Percentiles rank a stretch among this genome's conserved stretches.
Conservation (phyloP, 1,139 yeast genomes). For the Yamadazyma mexicana region DNA sequence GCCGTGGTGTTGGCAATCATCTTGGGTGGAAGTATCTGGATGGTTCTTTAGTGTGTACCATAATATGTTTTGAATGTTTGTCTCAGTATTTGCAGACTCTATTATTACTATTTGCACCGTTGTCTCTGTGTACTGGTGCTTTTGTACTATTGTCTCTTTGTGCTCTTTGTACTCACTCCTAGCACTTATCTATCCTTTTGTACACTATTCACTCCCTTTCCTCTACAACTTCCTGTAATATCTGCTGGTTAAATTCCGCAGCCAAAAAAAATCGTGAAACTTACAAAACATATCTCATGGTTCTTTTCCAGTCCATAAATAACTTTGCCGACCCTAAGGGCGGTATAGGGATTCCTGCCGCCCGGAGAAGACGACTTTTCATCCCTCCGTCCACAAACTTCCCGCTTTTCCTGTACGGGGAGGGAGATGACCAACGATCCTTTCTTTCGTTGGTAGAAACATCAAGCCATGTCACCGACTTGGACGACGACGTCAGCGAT, state of each 20-base stretch:
- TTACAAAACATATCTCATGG: constrained; percentile 26
- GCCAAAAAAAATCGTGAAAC: background rate
- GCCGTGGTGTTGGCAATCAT: constrained; percentile 40
- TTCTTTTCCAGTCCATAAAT: constrained; percentile 41
- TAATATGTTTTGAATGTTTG: background rate
- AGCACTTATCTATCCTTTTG: background rate
- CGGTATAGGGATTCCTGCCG: constrained; percentile 35
- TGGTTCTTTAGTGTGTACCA: constrained; percentile 40
- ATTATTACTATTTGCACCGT: background rate
- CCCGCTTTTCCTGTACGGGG: constrained; percentile 65
- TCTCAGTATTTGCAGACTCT: background rate
- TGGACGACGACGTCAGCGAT: constrained; percentile 44
- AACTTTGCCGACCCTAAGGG: constrained; percentile 43
- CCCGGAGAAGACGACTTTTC: constrained; percentile 47
- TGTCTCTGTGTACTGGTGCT: background rate
- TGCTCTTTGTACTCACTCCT: no score
- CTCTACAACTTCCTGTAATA: background rate
- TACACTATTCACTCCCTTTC: background rate
- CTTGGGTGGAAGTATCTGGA: constrained; percentile 46
- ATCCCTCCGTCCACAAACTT: constrained; percentile 73
- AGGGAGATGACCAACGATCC: constrained; percentile 64
- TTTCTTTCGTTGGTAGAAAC: constrained; percentile 49
- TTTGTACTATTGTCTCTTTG: background rate
- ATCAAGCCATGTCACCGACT: constrained; percentile 43
- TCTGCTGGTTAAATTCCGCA: background rate